Conservation (phyloP, 306 rosid genomes). For the Hylodesmum podocarpum region DNA sequence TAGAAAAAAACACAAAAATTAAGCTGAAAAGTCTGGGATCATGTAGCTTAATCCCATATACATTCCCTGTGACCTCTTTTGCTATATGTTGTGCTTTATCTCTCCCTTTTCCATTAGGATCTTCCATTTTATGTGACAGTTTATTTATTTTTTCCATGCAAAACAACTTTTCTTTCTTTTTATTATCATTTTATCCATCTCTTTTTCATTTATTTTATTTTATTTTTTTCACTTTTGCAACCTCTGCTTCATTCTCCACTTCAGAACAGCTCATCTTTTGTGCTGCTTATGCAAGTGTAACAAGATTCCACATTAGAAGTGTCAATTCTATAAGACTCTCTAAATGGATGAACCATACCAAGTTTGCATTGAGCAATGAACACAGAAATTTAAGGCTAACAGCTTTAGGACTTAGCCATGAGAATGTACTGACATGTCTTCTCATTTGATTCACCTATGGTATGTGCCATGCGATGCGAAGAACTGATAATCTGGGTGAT, state of each 20-base stretch:
- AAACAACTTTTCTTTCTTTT: background rate
- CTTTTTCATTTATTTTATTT: background rate
- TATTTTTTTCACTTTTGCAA: background rate
- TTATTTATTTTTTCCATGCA: constrained; percentile 7
- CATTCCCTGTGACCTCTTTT: background rate
- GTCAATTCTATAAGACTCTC: constrained; percentile 29
- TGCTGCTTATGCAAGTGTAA: constrained; percentile 25
- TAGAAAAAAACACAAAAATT: constrained; percentile 8
- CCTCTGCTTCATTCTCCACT: constrained; percentile 22
- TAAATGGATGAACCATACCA: constrained; percentile 15
- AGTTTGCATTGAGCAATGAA: constrained; percentile 24
- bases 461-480: constrained; percentile 56
- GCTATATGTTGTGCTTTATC: background rate
- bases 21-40: constrained; percentile 18
- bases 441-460: constrained; percentile 48
- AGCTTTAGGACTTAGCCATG: constrained; percentile 27
- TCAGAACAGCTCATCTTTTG: constrained; percentile 10
- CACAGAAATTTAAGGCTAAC: constrained; percentile 35
- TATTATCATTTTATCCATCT: background rate
- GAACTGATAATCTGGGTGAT: constrained; percentile 86
- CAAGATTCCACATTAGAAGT: constrained; percentile 27
- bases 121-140: constrained; percentile 22
- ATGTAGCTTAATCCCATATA: constrained; percentile 17
- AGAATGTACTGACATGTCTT: constrained; percentile 19
- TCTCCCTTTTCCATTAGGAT: constrained; percentile 3